Base-by-base conservation (phyloP, 139 green algal species). In the Mesotaenium endlicherianum region DNA sequence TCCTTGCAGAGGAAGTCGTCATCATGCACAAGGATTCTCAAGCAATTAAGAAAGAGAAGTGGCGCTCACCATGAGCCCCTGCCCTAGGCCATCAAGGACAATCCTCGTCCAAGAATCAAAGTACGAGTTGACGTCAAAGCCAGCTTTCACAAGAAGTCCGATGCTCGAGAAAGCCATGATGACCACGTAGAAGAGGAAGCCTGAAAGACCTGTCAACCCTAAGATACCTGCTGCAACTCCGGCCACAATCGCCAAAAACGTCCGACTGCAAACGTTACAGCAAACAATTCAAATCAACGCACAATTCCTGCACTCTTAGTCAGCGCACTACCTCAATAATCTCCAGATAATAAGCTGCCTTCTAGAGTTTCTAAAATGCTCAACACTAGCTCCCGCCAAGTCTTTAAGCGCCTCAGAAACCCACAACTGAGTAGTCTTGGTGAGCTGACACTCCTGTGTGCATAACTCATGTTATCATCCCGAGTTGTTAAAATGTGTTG, bases 201-300 rank as follows among this genome's bases (percentile, higher is more conserved):
- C 75, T 14, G 75, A 42, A 20, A 82, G 42, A 42, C 75, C 75
- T 45, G 75, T 82, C 3, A 82, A 43, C 3, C 75, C 75, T 34
- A 82, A 53, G 30, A 82, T 69, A 50, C 75, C 75, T 17, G 75
- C 49, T n/a, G 76, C 75, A 16, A 82, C 42, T 20, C 75, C 75
- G 26, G 75, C 75, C n/a, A 82, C 31, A 75, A 82, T 82, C 0
- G 75, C 58, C n/a, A 82, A 31, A n/a, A 75, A 82, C 39, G 49
- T 75, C 20, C 42, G 40, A 39, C 75, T 82, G 75, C n/a, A 82
- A 36, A 58, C 17, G 3, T 77, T 40, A n/a, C n/a, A n/a, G n/a
- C n/a, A n/a, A n/a, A n/a, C n/a, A n/a, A n/a, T 58, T 8, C 8
- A 58, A 26, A 58, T 26, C 8, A 26, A 58, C 8, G 14, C 8